Percentiles rank a stretch among this genome's conserved stretches.
Evolutionary conservation across 768 basidiomycete genomes (phyloP).

Genomic region (Suillus occidentalis): DNA sequence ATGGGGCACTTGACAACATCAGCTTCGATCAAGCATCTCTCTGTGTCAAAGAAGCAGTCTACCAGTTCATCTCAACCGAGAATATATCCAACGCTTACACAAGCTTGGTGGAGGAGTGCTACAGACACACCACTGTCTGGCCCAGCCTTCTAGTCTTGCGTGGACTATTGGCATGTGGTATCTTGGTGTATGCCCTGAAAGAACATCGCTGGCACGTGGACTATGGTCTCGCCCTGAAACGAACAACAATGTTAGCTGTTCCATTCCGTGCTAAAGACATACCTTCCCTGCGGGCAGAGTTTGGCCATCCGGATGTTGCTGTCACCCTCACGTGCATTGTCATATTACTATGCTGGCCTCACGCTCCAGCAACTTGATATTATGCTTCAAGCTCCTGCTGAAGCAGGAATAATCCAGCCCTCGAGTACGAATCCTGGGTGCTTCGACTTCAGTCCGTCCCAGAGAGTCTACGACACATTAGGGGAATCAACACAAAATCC

Average conservation of each 20-base stretch:
- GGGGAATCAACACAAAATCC: not conserved
- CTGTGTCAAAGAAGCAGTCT: slow-evolving; percentile 12
- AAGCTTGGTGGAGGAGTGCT: slow-evolving; percentile 11
- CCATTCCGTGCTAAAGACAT: not conserved
- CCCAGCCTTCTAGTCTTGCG: not conserved
- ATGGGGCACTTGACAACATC: slow-evolving; percentile 3
- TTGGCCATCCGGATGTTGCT: not conserved
- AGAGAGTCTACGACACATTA: not conserved
- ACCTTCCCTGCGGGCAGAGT: not conserved
- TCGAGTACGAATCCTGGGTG: not conserved
- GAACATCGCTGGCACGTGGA: not conserved
- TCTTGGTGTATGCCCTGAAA: not conserved
- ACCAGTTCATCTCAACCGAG: slow-evolving; percentile 24
- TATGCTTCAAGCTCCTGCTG: not conserved
- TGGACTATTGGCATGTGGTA: not conserved
- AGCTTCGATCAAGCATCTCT: not conserved
- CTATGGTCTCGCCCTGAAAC: not conserved
- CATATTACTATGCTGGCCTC: not conserved
- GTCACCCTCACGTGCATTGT: not conserved
- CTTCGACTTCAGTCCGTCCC: not conserved
- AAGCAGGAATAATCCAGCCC: not conserved
- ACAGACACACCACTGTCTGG: not conserved
- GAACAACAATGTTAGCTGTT: not conserved
- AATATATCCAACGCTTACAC: not conserved
- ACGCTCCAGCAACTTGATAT: not conserved